Base-by-base conservation (phyloP, 2,329 filamentous ascomycete genomes). In the Oidium heveae region DNA sequence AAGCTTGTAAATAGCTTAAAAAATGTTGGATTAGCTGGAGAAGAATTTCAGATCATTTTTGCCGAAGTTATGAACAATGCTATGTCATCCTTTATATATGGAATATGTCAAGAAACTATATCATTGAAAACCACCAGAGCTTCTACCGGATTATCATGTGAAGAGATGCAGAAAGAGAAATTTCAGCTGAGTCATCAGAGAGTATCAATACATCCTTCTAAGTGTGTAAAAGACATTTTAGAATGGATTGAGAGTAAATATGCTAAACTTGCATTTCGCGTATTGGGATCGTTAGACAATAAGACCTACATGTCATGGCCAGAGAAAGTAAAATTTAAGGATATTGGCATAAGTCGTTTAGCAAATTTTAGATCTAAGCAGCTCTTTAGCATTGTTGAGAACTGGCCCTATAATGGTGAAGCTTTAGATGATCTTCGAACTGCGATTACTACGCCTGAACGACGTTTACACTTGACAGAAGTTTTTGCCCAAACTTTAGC, bases 361-460 rank as follows among this genome's bases (percentile, higher is more conserved):
- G 84, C 83, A 2, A 73, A 76, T 18, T 70, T 84, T 51, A 75
- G 85, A 46, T 84, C 82, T 49, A 71, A 74, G 8, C 79, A 86
- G 62, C 70, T 91, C 10, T 89, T 87, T 61, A 82, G 88, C 62
- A 87, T 89, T 62, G 79, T 87, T 49, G 73, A 84, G 56, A 72
- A 75, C 55, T 91, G 84, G 84, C 82, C 84, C 4, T 67, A 73
- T 37, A 86, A 81, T 59, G 72, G 74, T 55, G 80, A 80, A 2
- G 86, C 81, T 0, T 72, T 91, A 2, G 75, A 85, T 33, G 86
- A 91, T 63, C 74, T 89, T 58, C 74, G 81, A 57, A 75, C 80
- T 54, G 79, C 81, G 49, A 75, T 86, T 33, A 82, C 77, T 12
- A 80, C 80, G 1, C 74, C 82, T 2, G 75, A 79, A 55, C 75